Percentiles rank a stretch among this genome's conserved stretches.
phyloP scores from a whole-genome alignment of 2,329 filamentous ascomycete species.

The Gaeumannomyces sp. region DNA sequence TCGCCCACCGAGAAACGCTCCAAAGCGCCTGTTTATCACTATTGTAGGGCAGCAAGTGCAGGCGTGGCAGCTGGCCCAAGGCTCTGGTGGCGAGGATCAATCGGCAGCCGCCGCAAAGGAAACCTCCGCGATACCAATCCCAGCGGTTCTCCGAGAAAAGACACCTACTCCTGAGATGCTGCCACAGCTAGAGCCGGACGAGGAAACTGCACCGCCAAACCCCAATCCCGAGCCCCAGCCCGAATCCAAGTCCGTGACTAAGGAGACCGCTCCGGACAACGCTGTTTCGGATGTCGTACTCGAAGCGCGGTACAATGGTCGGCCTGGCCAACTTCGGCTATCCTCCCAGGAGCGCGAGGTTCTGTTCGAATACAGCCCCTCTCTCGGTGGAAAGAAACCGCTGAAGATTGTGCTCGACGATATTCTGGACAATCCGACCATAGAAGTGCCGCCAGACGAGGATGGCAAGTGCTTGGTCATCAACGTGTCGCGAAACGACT shows the following conservation, averaged over 20 bases:
- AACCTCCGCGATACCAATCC: background rate
- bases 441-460: conserved; percentile 18
- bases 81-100: background rate
- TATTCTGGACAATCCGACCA: conserved; percentile 15
- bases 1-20: conserved; percentile 2
- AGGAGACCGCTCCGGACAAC: background rate
- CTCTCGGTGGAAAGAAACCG: conserved; percentile 16
- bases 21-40: conserved; percentile 2
- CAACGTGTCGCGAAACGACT: conserved; percentile 7
- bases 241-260: background rate
- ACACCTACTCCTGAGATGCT: background rate
- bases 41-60: conserved; percentile 4
- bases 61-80: background rate
- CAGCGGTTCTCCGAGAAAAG: background rate
- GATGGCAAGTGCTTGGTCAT: conserved; percentile 21
- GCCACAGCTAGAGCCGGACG: background rate
- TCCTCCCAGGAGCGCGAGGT: conserved; percentile 12
- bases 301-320: conserved; percentile 14
- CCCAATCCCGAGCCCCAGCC: background rate
- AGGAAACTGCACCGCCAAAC: background rate
- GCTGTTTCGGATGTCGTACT: background rate
- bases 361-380: conserved; percentile 15
- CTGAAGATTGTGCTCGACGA: conserved; percentile 19
- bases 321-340: conserved; percentile 18
- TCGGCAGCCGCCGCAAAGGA: background rate